A percentile compares a stretch with the other conserved stretches of the same genome.
phyloP scores from a whole-genome alignment of 768 basidiomycete genomes.

The Arthromyces matolae region DNA sequence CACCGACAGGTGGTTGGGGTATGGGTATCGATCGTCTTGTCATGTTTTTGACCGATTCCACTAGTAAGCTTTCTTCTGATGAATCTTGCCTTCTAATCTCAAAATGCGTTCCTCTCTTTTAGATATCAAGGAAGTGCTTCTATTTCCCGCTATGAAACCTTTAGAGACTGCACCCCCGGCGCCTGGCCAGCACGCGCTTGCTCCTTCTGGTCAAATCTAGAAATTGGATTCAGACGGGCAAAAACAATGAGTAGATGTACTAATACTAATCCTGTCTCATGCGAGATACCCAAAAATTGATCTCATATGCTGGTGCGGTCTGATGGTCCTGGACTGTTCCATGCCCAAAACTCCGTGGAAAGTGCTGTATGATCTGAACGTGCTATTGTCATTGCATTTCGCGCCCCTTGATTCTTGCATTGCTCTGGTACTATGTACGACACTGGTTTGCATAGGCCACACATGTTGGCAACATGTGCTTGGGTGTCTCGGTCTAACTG shows the following conservation, averaged over 20 bases:
- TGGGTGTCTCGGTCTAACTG: too few relatives aligned
- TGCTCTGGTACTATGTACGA: too few relatives aligned
- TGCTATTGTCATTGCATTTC: too few relatives aligned
- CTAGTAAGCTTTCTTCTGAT: slow-evolving; percentile 51
- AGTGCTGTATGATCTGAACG: too few relatives aligned
- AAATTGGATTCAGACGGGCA: slow-evolving; percentile 5
- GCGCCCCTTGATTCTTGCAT: too few relatives aligned
- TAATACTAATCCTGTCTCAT: too few relatives aligned
- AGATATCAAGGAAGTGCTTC: slow-evolving; percentile 96
- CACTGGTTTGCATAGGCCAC: too few relatives aligned
- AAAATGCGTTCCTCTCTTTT: slow-evolving; percentile 3
- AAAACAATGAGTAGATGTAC: slow-evolving; percentile 8
- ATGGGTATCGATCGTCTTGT: slow-evolving; percentile 93
- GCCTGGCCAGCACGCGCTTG: slow-evolving; percentile 17
- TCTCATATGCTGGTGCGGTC: too few relatives aligned
- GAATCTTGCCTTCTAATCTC: neutral
- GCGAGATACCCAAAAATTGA: too few relatives aligned
- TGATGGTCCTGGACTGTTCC: too few relatives aligned
- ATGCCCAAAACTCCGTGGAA: too few relatives aligned
- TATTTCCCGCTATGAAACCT: slow-evolving; percentile 98
- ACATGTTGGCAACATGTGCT: too few relatives aligned
- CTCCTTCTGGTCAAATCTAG: slow-evolving; percentile 31
- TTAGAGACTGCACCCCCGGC: slow-evolving; percentile 40
- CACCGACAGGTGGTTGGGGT: slow-evolving; percentile 97
- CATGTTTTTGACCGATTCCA: slow-evolving; percentile 98